phyloP scores from a whole-genome alignment of 176 grass and related monocot genomes.

The Echinochloa phyllopogon region DNA sequence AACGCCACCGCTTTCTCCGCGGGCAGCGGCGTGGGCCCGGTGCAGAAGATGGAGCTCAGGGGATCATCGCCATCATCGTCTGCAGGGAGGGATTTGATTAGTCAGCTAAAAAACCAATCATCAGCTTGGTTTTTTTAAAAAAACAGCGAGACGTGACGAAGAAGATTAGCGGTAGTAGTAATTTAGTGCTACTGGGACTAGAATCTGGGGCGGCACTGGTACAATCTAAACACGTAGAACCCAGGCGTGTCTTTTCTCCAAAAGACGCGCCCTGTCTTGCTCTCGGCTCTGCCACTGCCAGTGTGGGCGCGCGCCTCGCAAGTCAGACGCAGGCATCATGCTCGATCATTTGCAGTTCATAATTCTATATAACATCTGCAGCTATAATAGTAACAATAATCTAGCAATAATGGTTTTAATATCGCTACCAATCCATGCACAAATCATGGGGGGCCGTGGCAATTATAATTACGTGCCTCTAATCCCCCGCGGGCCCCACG shows the following conservation, averaged over 20 bases:
- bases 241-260: constrained; percentile 47
- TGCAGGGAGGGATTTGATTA: neutral
- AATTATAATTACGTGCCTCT: constrained; percentile 32
- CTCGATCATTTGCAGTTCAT: neutral
- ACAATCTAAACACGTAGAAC: constrained; percentile 56
- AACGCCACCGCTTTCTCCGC: neutral
- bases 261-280: constrained; percentile 43
- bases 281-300: too few species aligned
- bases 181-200: neutral
- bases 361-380: neutral
- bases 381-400: neutral
- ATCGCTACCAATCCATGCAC: neutral
- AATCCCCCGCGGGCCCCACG: constrained; percentile 18
- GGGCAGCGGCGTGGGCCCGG: constrained; percentile 33
- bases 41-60: constrained; percentile 56
- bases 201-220: constrained; percentile 35
- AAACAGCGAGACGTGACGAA: neutral
- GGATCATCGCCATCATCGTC: constrained; percentile 52
- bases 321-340: constrained; percentile 45
- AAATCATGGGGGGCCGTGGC: constrained; percentile 45
- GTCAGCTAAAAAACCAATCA: constrained; percentile 7
- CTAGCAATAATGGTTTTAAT: neutral
- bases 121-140: neutral
- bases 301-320: neutral
- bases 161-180: constrained; percentile 35